Evolutionary conservation across 2,329 filamentous ascomycete genomes (phyloP), one percentile per base, ranked within the genome.

Genomic region (Capronia epimyces): DNA sequence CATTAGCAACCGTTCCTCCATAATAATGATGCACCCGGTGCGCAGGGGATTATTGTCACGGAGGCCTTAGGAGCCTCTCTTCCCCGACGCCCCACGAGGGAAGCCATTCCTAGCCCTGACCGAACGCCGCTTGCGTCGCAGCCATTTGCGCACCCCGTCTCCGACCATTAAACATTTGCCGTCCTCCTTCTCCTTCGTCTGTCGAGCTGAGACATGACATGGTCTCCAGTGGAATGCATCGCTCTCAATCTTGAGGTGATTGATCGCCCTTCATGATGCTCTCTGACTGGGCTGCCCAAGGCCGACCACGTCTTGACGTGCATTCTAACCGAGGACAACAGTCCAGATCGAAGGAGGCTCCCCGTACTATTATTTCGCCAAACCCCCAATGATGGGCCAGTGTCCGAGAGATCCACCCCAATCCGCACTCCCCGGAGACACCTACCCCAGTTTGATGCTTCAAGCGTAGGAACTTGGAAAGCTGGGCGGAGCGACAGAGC

Each of bases 51-150:
- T 3, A 7, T 37, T 37, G 34, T n/a, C n/a, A n/a, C 34, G 34
- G 34, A 37, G 8, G 34, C 34, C 34, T 37, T 15, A 15, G 34
- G 20, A 18, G 34, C 34, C 34, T 37, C 34, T 20, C 34, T 57
- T 57, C 55, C 55, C 55, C 55, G 52, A 49, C 50, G 49, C 55
- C 48, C 51, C 51, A 53, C 51, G 50, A 47, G 51, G 37, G 15
- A 15, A 37, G 34, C 15, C 15, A 20, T 18, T 24, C 22, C 24
- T 31, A 29, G 40, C 29, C 37, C 21, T 37, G 29, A 7, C 40
- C 20, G 34, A 34, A 24, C 12, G 46, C n/a, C 37, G 25, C 12
- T n/a, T 34, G 20, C 27, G 46, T 50, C 16, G 34, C 18, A 45
- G 21, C 44, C 49, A 52, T 52, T 52, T 43, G 44, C 34, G 13